Percentiles rank a stretch among this genome's conserved stretches.
Evolutionary conservation across 2,329 filamentous ascomycete genomes (phyloP).

Genomic region (Diaporthe ilicicola): DNA sequence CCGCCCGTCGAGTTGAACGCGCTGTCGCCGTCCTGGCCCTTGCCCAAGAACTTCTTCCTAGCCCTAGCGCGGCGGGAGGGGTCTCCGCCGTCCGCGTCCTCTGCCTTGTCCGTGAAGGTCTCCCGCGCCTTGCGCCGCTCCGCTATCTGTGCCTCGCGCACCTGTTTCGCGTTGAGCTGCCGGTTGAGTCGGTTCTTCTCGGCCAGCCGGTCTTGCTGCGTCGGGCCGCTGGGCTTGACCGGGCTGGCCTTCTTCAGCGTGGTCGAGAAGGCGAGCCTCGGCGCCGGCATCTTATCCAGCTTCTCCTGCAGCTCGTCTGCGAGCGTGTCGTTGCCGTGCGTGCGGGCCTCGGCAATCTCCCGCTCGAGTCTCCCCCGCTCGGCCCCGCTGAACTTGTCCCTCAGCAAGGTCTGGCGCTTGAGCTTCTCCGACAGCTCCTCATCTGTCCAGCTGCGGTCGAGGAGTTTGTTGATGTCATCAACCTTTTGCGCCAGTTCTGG

Average conservation of each 20-base stretch:
- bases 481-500: conserved; percentile 74
- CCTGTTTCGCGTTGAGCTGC: conserved; percentile 82
- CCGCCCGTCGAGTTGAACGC: conserved; percentile 58
- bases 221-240: conserved; percentile 55
- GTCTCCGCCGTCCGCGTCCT: conserved; percentile 68
- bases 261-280: conserved; percentile 79
- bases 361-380: conserved; percentile 74
- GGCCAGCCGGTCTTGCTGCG: conserved; percentile 83
- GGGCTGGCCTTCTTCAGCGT: conserved; percentile 65
- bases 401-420: conserved; percentile 72
- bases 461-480: conserved; percentile 79
- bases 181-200: conserved; percentile 87
- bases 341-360: conserved; percentile 72
- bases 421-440: conserved; percentile 84
- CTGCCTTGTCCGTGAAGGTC: conserved; percentile 64
- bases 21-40: conserved; percentile 59
- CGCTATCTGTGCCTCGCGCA: conserved; percentile 88
- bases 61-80: conserved; percentile 71
- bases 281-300: conserved; percentile 69
- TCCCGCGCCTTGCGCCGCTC: conserved; percentile 74
- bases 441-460: conserved; percentile 84
- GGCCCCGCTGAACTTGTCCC: conserved; percentile 70
- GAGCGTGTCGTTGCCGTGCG: conserved; percentile 67
- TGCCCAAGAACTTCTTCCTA: conserved; percentile 73
- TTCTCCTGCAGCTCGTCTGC: conserved; percentile 64